phyloP scores from a whole-genome alignment of 345 rosid species.

The Linum trigynum region DNA sequence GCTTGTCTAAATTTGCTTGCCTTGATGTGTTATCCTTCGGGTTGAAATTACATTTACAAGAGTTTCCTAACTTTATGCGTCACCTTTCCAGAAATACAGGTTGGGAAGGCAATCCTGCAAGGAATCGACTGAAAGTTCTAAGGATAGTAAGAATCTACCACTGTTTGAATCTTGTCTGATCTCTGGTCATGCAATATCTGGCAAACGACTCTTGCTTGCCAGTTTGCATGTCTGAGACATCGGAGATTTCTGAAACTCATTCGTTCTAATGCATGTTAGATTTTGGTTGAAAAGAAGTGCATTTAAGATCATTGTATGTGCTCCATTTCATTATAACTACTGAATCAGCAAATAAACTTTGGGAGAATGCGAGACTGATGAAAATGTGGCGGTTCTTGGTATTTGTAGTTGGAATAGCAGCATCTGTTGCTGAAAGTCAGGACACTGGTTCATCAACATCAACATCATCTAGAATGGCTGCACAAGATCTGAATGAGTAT shows the following conservation, averaged over 20 bases:
- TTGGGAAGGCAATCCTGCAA: constrained; percentile 78
- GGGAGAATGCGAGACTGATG: not conserved
- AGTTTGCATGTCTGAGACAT: not conserved
- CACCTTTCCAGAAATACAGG: constrained; percentile 61
- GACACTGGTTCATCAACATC: constrained; percentile 72
- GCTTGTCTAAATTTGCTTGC: not conserved
- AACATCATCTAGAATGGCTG: constrained; percentile 46
- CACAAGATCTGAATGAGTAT: constrained; percentile 75
- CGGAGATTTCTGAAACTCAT: not conserved
- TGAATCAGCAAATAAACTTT: too few relatives aligned
- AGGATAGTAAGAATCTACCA: constrained; percentile 51
- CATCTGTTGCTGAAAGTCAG: constrained; percentile 76
- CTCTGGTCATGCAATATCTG: not conserved
- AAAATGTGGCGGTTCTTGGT: not conserved
- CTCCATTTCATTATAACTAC: too few relatives aligned
- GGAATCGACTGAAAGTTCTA: constrained; percentile 68
- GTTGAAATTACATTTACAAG: not conserved
- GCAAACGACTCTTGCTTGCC: not conserved
- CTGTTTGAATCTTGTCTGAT: not conserved
- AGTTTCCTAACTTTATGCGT: constrained; percentile 3
- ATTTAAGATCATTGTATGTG: too few relatives aligned
- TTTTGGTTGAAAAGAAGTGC: not conserved
- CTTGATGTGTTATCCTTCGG: constrained; percentile 2
- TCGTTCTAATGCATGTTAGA: not conserved
- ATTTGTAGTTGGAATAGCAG: constrained; percentile 27